Conservation (phyloP, 345 rosid species). For the Pelargonium nanum region DNA sequence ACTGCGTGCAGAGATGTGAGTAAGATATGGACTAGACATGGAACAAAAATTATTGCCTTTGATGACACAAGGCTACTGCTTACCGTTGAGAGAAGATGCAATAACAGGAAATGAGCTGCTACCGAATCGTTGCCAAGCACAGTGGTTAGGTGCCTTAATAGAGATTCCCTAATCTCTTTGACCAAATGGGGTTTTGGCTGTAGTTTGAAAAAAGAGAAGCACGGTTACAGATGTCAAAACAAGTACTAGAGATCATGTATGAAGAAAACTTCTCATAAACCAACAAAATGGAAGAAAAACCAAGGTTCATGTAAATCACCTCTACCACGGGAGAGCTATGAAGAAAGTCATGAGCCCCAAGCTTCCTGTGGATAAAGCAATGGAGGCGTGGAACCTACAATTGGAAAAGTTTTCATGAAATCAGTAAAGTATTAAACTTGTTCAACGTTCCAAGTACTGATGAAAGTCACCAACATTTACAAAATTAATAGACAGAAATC, state of each 20-base stretch:
- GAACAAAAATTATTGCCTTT: background rate
- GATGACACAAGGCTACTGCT: background rate
- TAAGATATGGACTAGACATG: background rate
- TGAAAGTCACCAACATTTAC: background rate
- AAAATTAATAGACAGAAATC: constrained; percentile 1
- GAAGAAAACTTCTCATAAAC: too few species aligned
- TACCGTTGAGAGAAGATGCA: constrained; percentile 84
- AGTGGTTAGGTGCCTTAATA: constrained; percentile 54
- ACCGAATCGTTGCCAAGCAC: constrained; percentile 72
- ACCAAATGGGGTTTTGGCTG: constrained; percentile 52
- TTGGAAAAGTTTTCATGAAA: constrained; percentile 6
- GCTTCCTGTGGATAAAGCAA: constrained; percentile 74
- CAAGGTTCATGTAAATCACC: constrained; percentile 25
- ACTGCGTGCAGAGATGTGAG: too few species aligned
- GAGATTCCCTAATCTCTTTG: constrained; percentile 51
- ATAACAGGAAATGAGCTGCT: constrained; percentile 56
- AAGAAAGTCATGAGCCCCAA: constrained; percentile 51
- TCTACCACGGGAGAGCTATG: constrained; percentile 34
- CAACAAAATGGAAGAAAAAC: too few species aligned
- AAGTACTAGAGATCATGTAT: background rate
- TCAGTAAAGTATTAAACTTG: background rate
- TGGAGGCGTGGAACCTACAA: constrained; percentile 79
- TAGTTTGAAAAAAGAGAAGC: constrained; percentile 8
- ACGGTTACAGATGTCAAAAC: constrained; percentile 1
- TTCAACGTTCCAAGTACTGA: background rate